phyloP scores from a whole-genome alignment of 352 stramenopile species.

The Pythium aquatile region DNA sequence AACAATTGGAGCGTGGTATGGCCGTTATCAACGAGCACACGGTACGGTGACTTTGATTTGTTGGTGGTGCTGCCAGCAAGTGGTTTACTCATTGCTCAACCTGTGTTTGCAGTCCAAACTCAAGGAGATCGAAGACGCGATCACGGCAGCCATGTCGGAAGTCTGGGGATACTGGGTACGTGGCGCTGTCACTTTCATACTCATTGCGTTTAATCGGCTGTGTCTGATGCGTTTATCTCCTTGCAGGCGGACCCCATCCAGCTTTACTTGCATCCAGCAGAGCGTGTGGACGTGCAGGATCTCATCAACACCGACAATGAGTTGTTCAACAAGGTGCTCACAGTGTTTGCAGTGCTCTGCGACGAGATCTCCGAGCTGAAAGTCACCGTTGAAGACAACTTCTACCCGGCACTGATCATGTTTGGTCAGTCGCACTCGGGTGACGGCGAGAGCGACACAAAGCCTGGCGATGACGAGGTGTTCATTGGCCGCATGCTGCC shows the following conservation, averaged over 20 bases:
- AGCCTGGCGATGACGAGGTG: constrained; percentile 77
- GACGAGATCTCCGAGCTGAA: constrained; percentile 91
- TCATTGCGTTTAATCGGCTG: background rate
- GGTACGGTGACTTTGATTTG: constrained; percentile 29
- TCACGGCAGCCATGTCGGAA: constrained; percentile 86
- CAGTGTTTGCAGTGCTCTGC: constrained; percentile 86
- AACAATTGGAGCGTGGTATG: constrained; percentile 75
- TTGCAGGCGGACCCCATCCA: constrained; percentile 77
- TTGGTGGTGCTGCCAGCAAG: background rate
- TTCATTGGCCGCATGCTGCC: constrained; percentile 86
- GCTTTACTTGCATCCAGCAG: constrained; percentile 74
- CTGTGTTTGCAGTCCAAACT: constrained; percentile 57
- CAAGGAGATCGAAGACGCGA: constrained; percentile 85
- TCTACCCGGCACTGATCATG: constrained; percentile 87
- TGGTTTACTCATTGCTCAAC: background rate
- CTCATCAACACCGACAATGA: constrained; percentile 89
- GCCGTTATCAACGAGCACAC: constrained; percentile 88
- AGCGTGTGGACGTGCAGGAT: constrained; percentile 86
- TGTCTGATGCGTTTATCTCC: background rate
- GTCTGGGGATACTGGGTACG: constrained; percentile 88
- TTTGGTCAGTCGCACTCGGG: constrained; percentile 79
- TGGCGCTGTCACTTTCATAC: background rate
- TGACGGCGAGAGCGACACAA: constrained; percentile 58
- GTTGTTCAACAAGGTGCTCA: constrained; percentile 89
- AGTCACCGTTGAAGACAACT: constrained; percentile 88